Conservation (phyloP, 2,329 filamentous ascomycete genomes). For the Apiospora aurea region DNA sequence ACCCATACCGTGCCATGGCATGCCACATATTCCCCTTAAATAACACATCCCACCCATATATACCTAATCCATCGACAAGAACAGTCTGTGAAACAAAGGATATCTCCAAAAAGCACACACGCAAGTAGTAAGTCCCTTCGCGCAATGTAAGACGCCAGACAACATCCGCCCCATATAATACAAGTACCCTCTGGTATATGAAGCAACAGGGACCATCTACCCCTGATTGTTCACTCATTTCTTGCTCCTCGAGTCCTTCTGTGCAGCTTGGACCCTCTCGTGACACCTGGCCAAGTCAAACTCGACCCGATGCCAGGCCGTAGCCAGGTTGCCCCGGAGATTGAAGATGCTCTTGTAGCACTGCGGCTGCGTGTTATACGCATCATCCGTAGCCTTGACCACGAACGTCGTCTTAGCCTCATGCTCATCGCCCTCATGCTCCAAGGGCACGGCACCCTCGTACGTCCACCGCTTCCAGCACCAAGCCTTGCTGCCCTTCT, state of each 20-base stretch:
- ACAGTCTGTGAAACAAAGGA: slow-evolving; percentile 13
- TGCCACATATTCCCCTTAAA: background rate
- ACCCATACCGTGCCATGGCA: background rate
- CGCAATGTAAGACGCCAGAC: background rate
- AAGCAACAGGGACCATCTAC: background rate
- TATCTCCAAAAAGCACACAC: background rate
- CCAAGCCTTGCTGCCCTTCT: slow-evolving; percentile 59
- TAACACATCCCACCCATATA: background rate
- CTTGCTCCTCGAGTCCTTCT: background rate
- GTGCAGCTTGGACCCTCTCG: background rate
- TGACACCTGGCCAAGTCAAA: slow-evolving; percentile 34
- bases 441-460: slow-evolving; percentile 52
- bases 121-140: background rate
- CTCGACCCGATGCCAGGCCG: slow-evolving; percentile 69
- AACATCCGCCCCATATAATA: background rate
- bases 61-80: background rate
- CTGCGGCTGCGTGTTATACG: slow-evolving; percentile 72
- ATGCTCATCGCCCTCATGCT: slow-evolving; percentile 33
- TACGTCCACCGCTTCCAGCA: slow-evolving; percentile 71
- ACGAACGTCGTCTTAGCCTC: slow-evolving; percentile 59
- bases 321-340: slow-evolving; percentile 68
- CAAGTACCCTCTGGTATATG: background rate
- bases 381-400: slow-evolving; percentile 71
- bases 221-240: background rate
- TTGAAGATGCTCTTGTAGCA: slow-evolving; percentile 68